phyloP scores from a whole-genome alignment of 208 protist genomes.

The Trypanosoma mega region DNA sequence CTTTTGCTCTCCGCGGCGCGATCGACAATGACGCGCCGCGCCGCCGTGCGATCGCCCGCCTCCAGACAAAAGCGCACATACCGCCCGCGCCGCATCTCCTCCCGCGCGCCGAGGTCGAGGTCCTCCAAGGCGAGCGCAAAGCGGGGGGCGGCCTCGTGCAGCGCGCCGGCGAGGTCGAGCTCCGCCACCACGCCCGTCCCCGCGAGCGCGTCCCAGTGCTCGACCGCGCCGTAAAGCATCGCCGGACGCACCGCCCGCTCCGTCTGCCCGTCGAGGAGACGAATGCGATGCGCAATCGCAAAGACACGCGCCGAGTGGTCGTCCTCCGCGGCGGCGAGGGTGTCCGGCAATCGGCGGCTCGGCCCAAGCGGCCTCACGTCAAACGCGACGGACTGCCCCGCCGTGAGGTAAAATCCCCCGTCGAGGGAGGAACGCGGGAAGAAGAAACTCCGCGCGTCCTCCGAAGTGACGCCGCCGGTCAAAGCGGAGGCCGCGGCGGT shows the following conservation, averaged over 20 bases:
- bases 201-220: slow-evolving; percentile 46
- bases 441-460: slow-evolving; percentile 38
- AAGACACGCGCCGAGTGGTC: neutral
- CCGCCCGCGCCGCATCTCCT: slow-evolving; percentile 35
- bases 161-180: slow-evolving; percentile 50
- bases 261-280: slow-evolving; percentile 37
- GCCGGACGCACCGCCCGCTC: slow-evolving; percentile 51
- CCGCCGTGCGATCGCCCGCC: slow-evolving; percentile 18
- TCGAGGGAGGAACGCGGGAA: slow-evolving; percentile 54
- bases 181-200: slow-evolving; percentile 59
- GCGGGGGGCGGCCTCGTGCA: slow-evolving; percentile 53
- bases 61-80: slow-evolving; percentile 75
- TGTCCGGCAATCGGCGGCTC: slow-evolving; percentile 5
- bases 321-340: slow-evolving; percentile 1
- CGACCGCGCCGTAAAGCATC: slow-evolving; percentile 46
- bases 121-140: slow-evolving; percentile 53
- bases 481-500: neutral
- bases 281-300: slow-evolving; percentile 36
- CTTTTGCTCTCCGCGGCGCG: slow-evolving; percentile 23
- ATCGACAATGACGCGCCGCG: slow-evolving; percentile 60
- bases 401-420: slow-evolving; percentile 71
- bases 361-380: slow-evolving; percentile 16
- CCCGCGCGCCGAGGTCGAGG: slow-evolving; percentile 36
- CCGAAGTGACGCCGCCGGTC: neutral
- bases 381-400: slow-evolving; percentile 77